These are phyloP conservation scores for Cydonia oblonga DNA, from an alignment of 331 rosid genomes.

Conservation along the genomic window DNA sequence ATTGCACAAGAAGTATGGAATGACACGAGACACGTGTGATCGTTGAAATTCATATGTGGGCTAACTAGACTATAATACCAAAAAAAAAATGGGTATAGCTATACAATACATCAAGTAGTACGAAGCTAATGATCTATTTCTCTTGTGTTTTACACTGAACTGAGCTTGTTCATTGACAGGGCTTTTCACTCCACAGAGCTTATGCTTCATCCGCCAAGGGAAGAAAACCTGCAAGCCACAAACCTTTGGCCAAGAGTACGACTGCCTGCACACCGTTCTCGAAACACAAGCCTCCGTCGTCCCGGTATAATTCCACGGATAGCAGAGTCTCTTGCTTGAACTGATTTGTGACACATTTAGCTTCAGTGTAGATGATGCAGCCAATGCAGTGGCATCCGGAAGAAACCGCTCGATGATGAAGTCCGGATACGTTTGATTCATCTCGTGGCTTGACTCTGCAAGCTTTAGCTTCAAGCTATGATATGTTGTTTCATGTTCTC, in stretches of 20 bases:
- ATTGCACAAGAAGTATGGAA: too few species aligned
- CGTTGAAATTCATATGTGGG: fast-evolving
- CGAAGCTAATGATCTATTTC: slow-evolving; percentile 17
- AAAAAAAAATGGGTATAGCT: not conserved
- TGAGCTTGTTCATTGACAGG: slow-evolving; percentile 30
- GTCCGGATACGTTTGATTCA: slow-evolving; percentile 37
- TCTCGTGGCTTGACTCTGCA: slow-evolving; percentile 18
- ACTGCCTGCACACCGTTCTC: slow-evolving; percentile 1
- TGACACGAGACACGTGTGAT: too few species aligned
- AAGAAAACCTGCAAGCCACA: too few species aligned
- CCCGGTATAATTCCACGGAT: not conserved
- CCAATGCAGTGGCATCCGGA: slow-evolving; percentile 78
- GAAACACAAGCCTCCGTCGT: slow-evolving; percentile 13
- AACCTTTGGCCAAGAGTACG: too few species aligned
- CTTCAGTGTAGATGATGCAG: slow-evolving; percentile 42
- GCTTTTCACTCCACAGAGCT: slow-evolving; percentile 51
- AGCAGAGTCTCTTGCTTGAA: not conserved
- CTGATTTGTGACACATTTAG: not conserved
- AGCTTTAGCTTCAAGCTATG: slow-evolving; percentile 38
- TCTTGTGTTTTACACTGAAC: slow-evolving; percentile 24
- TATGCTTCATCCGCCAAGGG: slow-evolving; percentile 68
- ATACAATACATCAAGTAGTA: slow-evolving; percentile 21
- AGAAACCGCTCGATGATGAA: slow-evolving; percentile 76
- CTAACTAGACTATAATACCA: too few species aligned
- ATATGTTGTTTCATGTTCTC: slow-evolving; percentile 1